Percentiles rank a stretch among this genome's conserved stretches.
phyloP scores from a whole-genome alignment of 768 basidiomycete species.

The Terana coerulea region DNA sequence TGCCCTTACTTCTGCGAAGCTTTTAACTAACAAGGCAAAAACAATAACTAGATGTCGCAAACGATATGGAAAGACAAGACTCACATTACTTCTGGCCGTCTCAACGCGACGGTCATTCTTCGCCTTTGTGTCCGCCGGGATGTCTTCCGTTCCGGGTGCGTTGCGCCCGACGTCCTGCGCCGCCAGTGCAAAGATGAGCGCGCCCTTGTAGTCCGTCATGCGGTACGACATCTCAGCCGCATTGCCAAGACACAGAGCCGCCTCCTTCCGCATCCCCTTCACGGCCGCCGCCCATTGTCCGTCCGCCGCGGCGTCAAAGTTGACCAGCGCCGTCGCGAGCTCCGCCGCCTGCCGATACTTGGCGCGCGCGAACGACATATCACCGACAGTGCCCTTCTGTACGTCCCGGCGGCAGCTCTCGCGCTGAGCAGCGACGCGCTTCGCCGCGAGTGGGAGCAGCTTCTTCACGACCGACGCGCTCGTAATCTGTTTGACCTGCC shows the following conservation, averaged over 20 bases:
- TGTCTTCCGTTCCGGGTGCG: neutral
- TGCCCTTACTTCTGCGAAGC: too few relatives aligned
- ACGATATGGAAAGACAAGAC: neutral
- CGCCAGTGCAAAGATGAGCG: neutral
- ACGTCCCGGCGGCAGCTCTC: slow-evolving; percentile 5
- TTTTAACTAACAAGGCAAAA: too few relatives aligned
- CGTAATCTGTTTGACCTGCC: slow-evolving; percentile 27
- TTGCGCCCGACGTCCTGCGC: neutral
- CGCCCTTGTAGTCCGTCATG: slow-evolving; percentile 12
- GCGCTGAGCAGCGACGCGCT: slow-evolving; percentile 18
- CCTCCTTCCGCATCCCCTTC: slow-evolving; percentile 24
- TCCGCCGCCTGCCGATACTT: slow-evolving; percentile 24
- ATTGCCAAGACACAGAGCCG: slow-evolving; percentile 31
- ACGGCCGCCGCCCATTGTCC: slow-evolving; percentile 20
- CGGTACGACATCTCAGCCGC: slow-evolving; percentile 34
- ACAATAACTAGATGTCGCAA: too few relatives aligned
- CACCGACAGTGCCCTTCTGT: neutral
- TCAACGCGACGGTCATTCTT: neutral
- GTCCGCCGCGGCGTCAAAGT: slow-evolving; percentile 27
- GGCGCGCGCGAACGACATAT: neutral
- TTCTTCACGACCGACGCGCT: slow-evolving; percentile 21
- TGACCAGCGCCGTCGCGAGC: slow-evolving; percentile 29
- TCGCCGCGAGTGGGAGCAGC: slow-evolving; percentile 20
- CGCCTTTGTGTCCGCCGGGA: neutral
- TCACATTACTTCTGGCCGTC: neutral